Base-by-base conservation (phyloP, 1,139 yeast species). In the Zygotorulaspora mrakii region DNA sequence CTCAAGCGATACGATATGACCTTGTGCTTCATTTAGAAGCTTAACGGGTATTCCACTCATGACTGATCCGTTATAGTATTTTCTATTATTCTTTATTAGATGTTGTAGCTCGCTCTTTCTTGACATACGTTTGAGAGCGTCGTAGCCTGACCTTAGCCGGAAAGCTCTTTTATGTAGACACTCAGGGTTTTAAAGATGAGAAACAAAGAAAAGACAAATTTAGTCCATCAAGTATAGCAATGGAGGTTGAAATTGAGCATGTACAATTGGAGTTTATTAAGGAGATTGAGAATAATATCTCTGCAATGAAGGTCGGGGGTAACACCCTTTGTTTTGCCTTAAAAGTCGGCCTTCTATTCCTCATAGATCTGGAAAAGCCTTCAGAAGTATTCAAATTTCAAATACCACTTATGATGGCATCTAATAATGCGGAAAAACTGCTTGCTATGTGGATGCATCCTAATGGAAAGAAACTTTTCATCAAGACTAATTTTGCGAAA, bases 11-110 rank as follows among this genome's bases (percentile, higher is more conserved):
- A 91, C 80, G 13, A 80, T 69, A 59, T 91, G 98, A 33, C 96
- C 96, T 56, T 77, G 83, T 8, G 96, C 87, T 64, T 88, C 98
- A 58, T 80, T 86, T 39, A 91, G 71, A 28, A 91, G 79, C 62
- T 89, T 82, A 9, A 88, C 81, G 5, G 97, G 97, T 35, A 88
- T 79, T 35, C 89, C 54, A 33, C 55, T 55, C 61, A 56, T 57
- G 21, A 6, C 5, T 16, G 10, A 5, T 9, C 12, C n/a, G n/a
- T n/a, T n/a, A n/a, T n/a, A n/a, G n/a, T n/a, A n/a, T n/a, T n/a
- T n/a, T n/a, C n/a, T n/a, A n/a, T n/a, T n/a, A n/a, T n/a, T n/a
- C n/a, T n/a, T n/a, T n/a, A n/a, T n/a, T n/a, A n/a, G n/a, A n/a
- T n/a, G n/a, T n/a, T n/a, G n/a, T n/a, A n/a, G n/a, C n/a, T n/a